Base-by-base conservation (phyloP, 371 early-diverging fungal genomes). In the Mortierella sp. region DNA sequence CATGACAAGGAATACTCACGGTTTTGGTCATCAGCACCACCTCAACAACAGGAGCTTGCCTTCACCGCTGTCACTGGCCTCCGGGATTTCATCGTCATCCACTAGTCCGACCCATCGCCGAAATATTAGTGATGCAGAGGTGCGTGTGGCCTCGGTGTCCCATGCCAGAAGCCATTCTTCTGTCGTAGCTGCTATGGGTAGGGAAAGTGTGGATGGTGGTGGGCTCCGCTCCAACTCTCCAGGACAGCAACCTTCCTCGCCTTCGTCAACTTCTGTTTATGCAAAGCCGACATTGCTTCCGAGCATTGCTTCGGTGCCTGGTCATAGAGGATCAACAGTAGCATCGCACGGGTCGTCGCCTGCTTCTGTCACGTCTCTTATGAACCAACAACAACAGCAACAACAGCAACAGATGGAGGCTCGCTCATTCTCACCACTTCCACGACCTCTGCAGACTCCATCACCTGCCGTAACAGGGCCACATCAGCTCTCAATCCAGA, bases 91-190 rank as follows among this genome's bases (percentile, higher is more conserved):
- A 14, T 72, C 73, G 4, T 32, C 63, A 1, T 51, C 69, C 3
- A 44, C 67, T 34, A 73, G 60, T 37, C 69, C 75, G n/a, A 59
- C 64, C 1, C 50, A 54, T 49, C 46, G 53, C 39, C 48, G 60
- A n/a, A 67, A 64, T 31, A 30, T 31, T 17, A 65, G 78, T 37
- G 78, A 76, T 53, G 50, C 47, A 9, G 78, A 76, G n/a, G 60
- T 70, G 14, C 70, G 61, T 11, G 49, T 63, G 26, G 64, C 64
- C 2, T 73, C 73, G 6, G 59, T 63, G 9, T 21, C 58, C 17
- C 50, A 56, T 1, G 49, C 56, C 31, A 55, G 68, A 49, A 54
- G 49, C 31, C 64, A 63, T 26, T 66, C 72, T 15, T 54, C 65
- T 5, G 57, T 42, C 21, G 39, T 50, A 4, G 23, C 48, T 23